phyloP scores from a whole-genome alignment of 768 basidiomycete genomes.

The Lentinula aciculospora region DNA sequence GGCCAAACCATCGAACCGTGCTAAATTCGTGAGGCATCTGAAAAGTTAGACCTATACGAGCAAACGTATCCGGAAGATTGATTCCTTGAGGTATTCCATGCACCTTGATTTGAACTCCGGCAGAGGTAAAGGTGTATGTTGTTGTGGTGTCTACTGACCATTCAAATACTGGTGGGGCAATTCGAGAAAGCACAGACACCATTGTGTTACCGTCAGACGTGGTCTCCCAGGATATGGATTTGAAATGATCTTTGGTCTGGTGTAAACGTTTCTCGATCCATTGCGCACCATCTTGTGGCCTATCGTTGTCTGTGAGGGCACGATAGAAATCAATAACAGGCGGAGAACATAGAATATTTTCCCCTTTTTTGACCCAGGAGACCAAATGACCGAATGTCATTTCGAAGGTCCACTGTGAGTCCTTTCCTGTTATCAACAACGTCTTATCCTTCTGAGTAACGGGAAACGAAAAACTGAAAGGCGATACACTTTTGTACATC shows the following conservation, averaged over 20 bases:
- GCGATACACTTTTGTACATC: not conserved
- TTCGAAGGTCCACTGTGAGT: constrained; percentile 6
- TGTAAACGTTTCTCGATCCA: constrained; percentile 8
- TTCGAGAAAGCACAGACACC: constrained; percentile 5
- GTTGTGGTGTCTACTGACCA: constrained; percentile 9
- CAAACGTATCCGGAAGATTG: constrained; percentile 5
- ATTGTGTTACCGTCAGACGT: not conserved
- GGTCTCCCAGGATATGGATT: not conserved
- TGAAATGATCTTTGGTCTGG: constrained; percentile 7
- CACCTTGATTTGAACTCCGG: not conserved
- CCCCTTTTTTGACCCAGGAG: constrained; percentile 4
- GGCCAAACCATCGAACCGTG: constrained; percentile 8
- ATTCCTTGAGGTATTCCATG: constrained; percentile 6
- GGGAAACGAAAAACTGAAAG: not conserved
- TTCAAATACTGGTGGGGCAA: constrained; percentile 9
- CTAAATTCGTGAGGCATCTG: not conserved
- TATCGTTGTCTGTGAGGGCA: constrained; percentile 9
- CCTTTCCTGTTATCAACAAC: not conserved
- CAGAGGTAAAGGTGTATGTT: constrained; percentile 6
- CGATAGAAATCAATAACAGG: constrained; percentile 8
- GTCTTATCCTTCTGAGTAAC: not conserved
- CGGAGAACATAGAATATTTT: not conserved
- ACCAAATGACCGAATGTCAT: constrained; percentile 1
- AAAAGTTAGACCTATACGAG: constrained; percentile 7
- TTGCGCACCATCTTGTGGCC: constrained; percentile 5